Evolutionary conservation across 805 yeast species (phyloP).

Genomic region (Candida glaebosa): DNA sequence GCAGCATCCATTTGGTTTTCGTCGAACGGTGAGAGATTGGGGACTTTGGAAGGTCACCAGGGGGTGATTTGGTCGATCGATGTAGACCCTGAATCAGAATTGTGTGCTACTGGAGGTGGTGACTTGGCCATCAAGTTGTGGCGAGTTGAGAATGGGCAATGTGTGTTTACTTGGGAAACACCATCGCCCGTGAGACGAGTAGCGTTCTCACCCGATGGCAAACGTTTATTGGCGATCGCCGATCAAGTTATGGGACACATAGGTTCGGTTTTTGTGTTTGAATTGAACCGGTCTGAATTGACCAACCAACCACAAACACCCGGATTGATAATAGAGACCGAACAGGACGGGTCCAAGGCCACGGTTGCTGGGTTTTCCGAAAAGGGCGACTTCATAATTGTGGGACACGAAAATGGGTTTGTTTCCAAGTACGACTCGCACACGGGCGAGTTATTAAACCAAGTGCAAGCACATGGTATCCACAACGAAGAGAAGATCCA

Average conservation of each 20-base stretch:
- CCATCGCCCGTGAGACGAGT: slow-evolving; percentile 90
- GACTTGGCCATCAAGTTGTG: slow-evolving; percentile 84
- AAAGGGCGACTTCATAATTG: slow-evolving; percentile 67
- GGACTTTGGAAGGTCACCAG: slow-evolving; percentile 77
- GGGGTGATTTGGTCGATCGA: slow-evolving; percentile 97
- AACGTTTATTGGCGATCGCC: slow-evolving; percentile 67
- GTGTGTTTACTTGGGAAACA: slow-evolving; percentile 66
- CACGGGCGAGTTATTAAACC: slow-evolving; percentile 65
- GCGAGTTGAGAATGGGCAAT: slow-evolving; percentile 76
- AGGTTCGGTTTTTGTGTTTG: slow-evolving; percentile 72
- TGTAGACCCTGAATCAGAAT: slow-evolving; percentile 64
- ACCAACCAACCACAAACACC: slow-evolving; percentile 53
- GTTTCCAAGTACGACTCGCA: slow-evolving; percentile 74
- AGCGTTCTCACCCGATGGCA: slow-evolving; percentile 74
- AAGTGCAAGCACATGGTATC: slow-evolving; percentile 68
- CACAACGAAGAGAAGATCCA: slow-evolving; percentile 43
- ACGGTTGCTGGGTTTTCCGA: slow-evolving; percentile 87
- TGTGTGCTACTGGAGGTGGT: slow-evolving; percentile 85
- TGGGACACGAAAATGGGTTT: slow-evolving; percentile 85
- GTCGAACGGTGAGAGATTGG: slow-evolving; percentile 93
- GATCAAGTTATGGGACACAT: slow-evolving; percentile 90
- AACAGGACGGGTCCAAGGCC: slow-evolving; percentile 56
- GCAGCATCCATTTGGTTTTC: slow-evolving; percentile 92
- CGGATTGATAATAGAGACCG: slow-evolving; percentile 54
- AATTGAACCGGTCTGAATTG: slow-evolving; percentile 49